These are phyloP conservation scores for Coemansia sp. DNA, from an alignment of 192 early-diverging fungal genomes.

Conservation along the genomic window DNA sequence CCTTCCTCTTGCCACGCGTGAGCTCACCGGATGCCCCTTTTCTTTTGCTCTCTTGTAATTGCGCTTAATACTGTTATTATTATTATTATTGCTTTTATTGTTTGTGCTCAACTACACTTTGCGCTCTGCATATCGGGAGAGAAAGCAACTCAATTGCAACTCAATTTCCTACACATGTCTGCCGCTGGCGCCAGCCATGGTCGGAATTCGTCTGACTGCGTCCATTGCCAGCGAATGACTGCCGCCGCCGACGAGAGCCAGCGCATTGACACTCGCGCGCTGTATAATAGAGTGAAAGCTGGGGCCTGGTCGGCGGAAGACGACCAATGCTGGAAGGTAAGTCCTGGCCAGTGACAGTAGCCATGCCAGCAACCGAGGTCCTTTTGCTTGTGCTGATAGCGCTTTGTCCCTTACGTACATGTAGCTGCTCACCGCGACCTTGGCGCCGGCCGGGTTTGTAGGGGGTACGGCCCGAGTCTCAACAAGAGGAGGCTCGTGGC, in stretches of 20 bases:
- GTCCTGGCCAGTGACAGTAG: not conserved
- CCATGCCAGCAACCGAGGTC: not conserved
- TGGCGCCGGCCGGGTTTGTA: not conserved
- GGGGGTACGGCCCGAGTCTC: not conserved
- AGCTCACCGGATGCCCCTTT: too few relatives aligned
- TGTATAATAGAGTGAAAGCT: slow-evolving; percentile 12
- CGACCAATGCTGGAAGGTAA: slow-evolving; percentile 38
- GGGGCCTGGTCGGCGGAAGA: slow-evolving; percentile 20
- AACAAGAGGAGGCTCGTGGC: not conserved
- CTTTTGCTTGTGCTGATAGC: not conserved
- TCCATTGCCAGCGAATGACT: slow-evolving; percentile 29
- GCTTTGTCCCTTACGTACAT: not conserved
- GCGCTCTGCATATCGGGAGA: not conserved
- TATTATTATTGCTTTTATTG: not conserved
- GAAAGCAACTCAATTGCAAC: not conserved
- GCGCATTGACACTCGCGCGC: slow-evolving; percentile 11
- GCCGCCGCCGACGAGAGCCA: slow-evolving; percentile 1
- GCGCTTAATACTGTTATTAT: too few relatives aligned
- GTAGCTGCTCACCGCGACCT: not conserved
- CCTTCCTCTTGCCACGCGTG: too few relatives aligned
- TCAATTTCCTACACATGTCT: slow-evolving; percentile 6
- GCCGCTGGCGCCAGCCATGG: not conserved
- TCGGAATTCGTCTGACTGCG: slow-evolving; percentile 24
- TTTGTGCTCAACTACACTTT: not conserved
- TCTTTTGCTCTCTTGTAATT: slow-evolving; percentile 1